Percentiles rank a stretch among this genome's conserved stretches.
Evolutionary conservation across 495 filamentous ascomycete species (phyloP).

Genomic region (Hypoxylon fragiforme): DNA sequence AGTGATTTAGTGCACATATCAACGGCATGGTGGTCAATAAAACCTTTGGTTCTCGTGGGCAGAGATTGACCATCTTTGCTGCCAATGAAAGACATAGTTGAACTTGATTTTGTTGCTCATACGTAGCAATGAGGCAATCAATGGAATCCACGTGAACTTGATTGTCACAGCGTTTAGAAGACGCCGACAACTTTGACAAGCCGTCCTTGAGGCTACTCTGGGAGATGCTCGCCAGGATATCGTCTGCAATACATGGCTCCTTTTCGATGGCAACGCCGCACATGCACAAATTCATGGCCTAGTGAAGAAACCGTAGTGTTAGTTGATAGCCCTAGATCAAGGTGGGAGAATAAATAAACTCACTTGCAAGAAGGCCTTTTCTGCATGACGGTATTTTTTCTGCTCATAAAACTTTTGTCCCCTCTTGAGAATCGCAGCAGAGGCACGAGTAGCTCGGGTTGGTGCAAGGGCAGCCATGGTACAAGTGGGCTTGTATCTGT

Average conservation of each 20-base stretch:
- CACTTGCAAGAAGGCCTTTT: conserved; percentile 9
- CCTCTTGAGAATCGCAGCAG: neutral
- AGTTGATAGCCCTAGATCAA: neutral
- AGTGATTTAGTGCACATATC: neutral
- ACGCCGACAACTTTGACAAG: neutral
- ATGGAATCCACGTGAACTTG: conserved; percentile 12
- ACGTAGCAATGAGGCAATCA: conserved; percentile 21
- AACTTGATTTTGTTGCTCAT: conserved; percentile 6
- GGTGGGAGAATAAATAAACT: neutral
- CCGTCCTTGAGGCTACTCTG: conserved; percentile 7
- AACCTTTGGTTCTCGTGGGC: conserved; percentile 28
- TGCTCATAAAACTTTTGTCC: conserved; percentile 2
- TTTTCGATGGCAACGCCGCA: conserved; percentile 9
- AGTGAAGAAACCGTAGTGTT: neutral
- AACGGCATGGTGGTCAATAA: neutral
- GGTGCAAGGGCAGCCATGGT: conserved; percentile 6
- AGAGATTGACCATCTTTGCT: conserved; percentile 25
- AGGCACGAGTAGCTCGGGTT: neutral
- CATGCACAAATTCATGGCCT: conserved; percentile 18
- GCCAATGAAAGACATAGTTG: conserved; percentile 13
- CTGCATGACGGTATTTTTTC: conserved; percentile 1
- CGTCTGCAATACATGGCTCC: conserved; percentile 6
- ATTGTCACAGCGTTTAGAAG: conserved; percentile 12
- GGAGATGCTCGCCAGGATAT: conserved; percentile 12
- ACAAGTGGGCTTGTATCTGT: neutral